Evolutionary conservation across 2,329 filamentous ascomycete genomes (phyloP).

Genomic region (Arthrobotrys entomopaga): DNA sequence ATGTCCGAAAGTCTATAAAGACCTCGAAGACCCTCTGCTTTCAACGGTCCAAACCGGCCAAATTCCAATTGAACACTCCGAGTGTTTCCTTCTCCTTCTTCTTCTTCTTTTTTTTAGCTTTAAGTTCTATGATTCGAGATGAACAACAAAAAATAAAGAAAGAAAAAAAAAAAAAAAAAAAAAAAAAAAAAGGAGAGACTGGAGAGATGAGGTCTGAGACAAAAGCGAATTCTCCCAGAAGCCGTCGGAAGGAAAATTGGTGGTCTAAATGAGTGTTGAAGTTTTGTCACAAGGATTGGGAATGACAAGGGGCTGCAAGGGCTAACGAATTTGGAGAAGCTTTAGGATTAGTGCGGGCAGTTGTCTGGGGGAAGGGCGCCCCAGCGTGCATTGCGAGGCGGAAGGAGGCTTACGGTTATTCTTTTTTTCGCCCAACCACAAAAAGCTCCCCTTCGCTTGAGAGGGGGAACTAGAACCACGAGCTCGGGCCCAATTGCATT

Average conservation of each 20-base stretch:
- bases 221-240: slow-evolving; percentile 28
- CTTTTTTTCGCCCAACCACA: slow-evolving; percentile 11
- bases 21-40: too few species aligned
- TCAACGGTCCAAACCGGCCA: too few species aligned
- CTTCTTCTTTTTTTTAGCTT: too few species aligned
- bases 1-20: too few species aligned
- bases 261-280: slow-evolving; percentile 42
- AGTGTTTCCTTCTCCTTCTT: too few species aligned
- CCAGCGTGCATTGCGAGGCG: slow-evolving; percentile 33
- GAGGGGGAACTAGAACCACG: slow-evolving; percentile 18
- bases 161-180: too few species aligned
- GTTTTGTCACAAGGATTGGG: slow-evolving; percentile 49
- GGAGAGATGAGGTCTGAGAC: slow-evolving; percentile 20
- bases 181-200: not conserved
- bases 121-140: too few species aligned
- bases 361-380: slow-evolving; percentile 42
- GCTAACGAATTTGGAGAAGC: slow-evolving; percentile 22
- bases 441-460: slow-evolving; percentile 6
- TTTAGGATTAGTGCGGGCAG: slow-evolving; percentile 50
- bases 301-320: slow-evolving; percentile 49
- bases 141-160: too few species aligned
- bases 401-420: slow-evolving; percentile 17
- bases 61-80: too few species aligned
- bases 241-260: slow-evolving; percentile 38
- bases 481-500: slow-evolving; percentile 49